A percentile compares a stretch with the other conserved stretches of the same genome.
Conservation (phyloP, 2,329 filamentous ascomycete genomes). For the Colletotrichum sp. region DNA sequence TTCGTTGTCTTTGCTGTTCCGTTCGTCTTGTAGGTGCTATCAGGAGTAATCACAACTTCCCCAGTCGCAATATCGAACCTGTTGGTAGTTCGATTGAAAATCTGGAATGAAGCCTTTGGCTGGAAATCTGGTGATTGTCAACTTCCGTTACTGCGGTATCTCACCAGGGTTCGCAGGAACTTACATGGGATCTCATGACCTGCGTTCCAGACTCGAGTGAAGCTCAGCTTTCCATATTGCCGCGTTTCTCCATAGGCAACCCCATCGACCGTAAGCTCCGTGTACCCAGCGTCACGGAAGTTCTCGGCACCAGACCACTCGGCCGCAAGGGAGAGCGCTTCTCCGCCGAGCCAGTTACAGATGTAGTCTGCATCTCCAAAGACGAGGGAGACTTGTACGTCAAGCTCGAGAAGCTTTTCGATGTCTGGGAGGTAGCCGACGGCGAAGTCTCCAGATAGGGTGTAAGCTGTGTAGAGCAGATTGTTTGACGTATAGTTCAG, state of each 20-base stretch:
- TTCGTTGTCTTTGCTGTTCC: neutral
- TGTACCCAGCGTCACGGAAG: constrained; percentile 69
- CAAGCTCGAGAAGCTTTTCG: constrained; percentile 51
- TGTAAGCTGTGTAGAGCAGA: neutral
- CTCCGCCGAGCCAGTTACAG: constrained; percentile 57
- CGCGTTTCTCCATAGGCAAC: constrained; percentile 68
- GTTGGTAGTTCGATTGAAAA: constrained; percentile 56
- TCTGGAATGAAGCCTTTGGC: constrained; percentile 46
- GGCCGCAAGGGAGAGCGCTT: constrained; percentile 57
- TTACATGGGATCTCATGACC: constrained; percentile 43
- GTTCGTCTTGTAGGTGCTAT: neutral
- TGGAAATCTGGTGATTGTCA: constrained; percentile 42
- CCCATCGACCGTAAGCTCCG: constrained; percentile 63
- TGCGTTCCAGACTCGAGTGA: constrained; percentile 60
- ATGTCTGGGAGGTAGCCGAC: constrained; percentile 4
- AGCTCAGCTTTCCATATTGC: constrained; percentile 69
- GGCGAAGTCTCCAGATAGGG: neutral
- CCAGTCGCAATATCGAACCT: constrained; percentile 53
- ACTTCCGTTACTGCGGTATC: accelerated
- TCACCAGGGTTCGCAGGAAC: accelerated
- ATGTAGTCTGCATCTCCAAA: constrained; percentile 63
- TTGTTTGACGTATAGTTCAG: constrained; percentile 52
- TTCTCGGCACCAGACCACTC: constrained; percentile 61
- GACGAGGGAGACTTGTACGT: constrained; percentile 58
- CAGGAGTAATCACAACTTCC: constrained; percentile 23